Conservation (phyloP, 768 basidiomycete genomes). For the Mycena sanguinolenta region DNA sequence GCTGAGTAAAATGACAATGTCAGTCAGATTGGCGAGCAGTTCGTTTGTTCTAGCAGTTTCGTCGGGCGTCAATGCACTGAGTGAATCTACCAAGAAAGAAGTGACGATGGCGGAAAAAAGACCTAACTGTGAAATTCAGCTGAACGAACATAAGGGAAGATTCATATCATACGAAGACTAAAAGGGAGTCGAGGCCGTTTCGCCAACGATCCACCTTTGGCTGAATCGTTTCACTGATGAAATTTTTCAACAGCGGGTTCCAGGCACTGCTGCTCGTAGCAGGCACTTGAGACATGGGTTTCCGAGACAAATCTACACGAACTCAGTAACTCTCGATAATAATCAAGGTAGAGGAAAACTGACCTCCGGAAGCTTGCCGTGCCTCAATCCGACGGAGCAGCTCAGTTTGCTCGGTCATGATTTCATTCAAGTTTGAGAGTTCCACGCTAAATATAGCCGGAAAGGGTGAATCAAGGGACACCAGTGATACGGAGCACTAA, state of each 20-base stretch:
- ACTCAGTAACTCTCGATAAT: no score
- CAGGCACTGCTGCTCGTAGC: constrained; percentile 37
- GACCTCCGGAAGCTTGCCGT: not conserved
- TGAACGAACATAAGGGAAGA: no score
- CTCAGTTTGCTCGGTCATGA: no score
- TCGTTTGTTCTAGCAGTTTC: constrained; percentile 12
- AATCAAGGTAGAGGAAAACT: not conserved
- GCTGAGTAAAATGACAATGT: constrained; percentile 10
- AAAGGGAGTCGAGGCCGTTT: constrained; percentile 31
- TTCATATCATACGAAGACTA: constrained; percentile 29
- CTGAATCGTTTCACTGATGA: constrained; percentile 5
- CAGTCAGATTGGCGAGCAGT: constrained; percentile 25
- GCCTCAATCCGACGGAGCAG: no score
- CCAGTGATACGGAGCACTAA: no score
- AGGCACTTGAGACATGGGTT: constrained; percentile 31
- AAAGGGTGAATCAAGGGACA: no score
- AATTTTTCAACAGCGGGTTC: constrained; percentile 32
- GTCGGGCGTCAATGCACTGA: constrained; percentile 14
- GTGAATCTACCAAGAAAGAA: constrained; percentile 34
- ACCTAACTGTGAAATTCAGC: constrained; percentile 24
- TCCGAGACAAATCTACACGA: constrained; percentile 3
- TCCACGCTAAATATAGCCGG: no score
- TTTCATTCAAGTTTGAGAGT: no score
- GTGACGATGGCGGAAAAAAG: constrained; percentile 39
- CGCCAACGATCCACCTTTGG: constrained; percentile 36